phyloP scores from a whole-genome alignment of 2,329 filamentous ascomycete species.

The Venturia oleaginea region DNA sequence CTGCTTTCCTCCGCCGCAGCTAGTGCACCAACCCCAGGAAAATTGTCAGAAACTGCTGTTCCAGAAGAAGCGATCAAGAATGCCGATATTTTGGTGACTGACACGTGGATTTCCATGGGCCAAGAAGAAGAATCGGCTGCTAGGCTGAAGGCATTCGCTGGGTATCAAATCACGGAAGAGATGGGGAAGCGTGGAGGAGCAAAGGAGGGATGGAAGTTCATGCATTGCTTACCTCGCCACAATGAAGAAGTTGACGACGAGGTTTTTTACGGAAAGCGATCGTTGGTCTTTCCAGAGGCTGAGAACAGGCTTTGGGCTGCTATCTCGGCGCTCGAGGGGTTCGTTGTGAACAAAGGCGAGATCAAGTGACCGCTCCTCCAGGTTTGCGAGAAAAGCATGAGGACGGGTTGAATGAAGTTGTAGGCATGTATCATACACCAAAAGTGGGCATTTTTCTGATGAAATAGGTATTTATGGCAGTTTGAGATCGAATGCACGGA shows the following conservation, averaged over 20 bases:
- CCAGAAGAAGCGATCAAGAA: slow-evolving; percentile 79
- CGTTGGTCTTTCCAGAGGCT: slow-evolving; percentile 85
- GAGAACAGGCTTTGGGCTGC: slow-evolving; percentile 93
- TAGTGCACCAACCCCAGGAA: slow-evolving; percentile 51
- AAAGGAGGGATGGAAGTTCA: slow-evolving; percentile 88
- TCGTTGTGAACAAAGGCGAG: slow-evolving; percentile 88
- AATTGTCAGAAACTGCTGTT: slow-evolving; percentile 63
- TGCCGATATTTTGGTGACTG: slow-evolving; percentile 86
- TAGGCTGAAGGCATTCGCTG: slow-evolving; percentile 70
- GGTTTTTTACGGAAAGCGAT: slow-evolving; percentile 81
- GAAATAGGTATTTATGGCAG: no score
- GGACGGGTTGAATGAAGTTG: background rate
- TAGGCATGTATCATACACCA: background rate
- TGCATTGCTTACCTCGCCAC: slow-evolving; percentile 94
- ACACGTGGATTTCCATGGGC: slow-evolving; percentile 98
- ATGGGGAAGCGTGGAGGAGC: slow-evolving; percentile 77
- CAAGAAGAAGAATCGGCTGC: slow-evolving; percentile 78
- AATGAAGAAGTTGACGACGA: slow-evolving; percentile 88
- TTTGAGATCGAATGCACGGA: no score
- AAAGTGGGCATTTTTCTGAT: background rate
- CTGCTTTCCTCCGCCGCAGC: slow-evolving; percentile 58
- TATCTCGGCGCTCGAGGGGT: slow-evolving; percentile 70
- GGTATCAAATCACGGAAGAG: slow-evolving; percentile 85
- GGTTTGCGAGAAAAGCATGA: background rate
- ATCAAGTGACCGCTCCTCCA: slow-evolving; percentile 34